phyloP scores from a whole-genome alignment of 306 rosid genomes.

The Quercus variabilis region DNA sequence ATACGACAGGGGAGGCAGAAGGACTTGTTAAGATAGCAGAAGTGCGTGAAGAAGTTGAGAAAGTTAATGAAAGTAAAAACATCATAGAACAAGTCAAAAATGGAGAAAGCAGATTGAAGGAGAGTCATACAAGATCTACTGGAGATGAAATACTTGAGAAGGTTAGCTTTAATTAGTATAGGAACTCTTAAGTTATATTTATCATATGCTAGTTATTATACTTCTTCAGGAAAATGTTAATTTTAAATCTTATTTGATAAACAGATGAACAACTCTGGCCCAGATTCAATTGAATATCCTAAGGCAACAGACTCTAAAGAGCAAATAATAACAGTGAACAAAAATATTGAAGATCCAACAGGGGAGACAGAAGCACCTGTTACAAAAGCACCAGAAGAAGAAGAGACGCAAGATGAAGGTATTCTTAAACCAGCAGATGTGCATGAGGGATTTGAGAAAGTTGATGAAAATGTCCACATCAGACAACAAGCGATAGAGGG shows the following conservation, averaged over 20 bases:
- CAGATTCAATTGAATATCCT: background rate
- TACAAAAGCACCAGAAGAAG: constrained; percentile 5
- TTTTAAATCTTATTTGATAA: background rate
- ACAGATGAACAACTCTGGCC: background rate
- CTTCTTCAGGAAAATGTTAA: too few species aligned
- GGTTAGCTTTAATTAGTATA: too few species aligned
- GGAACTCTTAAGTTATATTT: too few species aligned
- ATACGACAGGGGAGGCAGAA: background rate
- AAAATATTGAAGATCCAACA: background rate
- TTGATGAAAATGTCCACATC: background rate
- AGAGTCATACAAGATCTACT: background rate
- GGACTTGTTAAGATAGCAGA: background rate
- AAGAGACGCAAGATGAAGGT: too few species aligned
- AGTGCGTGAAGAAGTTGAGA: constrained; percentile 6
- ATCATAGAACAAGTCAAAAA: background rate
- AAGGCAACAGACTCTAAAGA: background rate
- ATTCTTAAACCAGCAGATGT: too few species aligned
- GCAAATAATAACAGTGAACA: background rate
- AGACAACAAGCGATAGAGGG: background rate
- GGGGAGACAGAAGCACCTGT: background rate
- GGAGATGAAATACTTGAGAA: background rate
- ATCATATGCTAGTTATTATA: too few species aligned
- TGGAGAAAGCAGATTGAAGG: constrained; percentile 1
- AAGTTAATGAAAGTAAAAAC: background rate
- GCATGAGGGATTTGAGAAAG: background rate